Percentiles rank a stretch among this genome's conserved stretches.
These are phyloP conservation scores for Ceratocystis eucalypticola DNA, from an alignment of 2,329 filamentous ascomycete species.

Conservation along the genomic window DNA sequence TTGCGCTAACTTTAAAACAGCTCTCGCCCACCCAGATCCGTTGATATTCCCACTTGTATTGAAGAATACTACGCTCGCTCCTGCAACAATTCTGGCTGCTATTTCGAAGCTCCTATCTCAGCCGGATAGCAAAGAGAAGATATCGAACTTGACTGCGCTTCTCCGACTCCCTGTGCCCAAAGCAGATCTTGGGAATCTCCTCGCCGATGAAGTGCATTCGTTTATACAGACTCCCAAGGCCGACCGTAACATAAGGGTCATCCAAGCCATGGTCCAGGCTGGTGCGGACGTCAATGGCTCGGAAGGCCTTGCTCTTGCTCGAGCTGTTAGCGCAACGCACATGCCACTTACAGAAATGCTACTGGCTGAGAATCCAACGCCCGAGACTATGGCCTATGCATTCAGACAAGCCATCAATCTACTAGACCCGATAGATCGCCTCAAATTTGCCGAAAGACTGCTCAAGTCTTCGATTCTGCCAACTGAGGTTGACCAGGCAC, in stretches of 20 bases:
- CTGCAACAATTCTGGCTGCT: constrained; percentile 32
- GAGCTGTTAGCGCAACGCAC: constrained; percentile 36
- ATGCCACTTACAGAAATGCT: constrained; percentile 36
- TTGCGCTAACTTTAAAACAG: constrained; percentile 23
- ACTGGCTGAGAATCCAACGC: constrained; percentile 30
- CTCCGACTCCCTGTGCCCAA: constrained; percentile 32
- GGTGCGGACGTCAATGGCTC: constrained; percentile 43
- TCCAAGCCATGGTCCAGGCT: constrained; percentile 35
- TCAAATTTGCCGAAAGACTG: constrained; percentile 37
- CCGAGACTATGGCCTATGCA: constrained; percentile 34
- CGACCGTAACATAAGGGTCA: constrained; percentile 31
- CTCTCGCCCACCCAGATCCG: constrained; percentile 33
- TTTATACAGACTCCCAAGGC: constrained; percentile 29
- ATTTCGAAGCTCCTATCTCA: constrained; percentile 33
- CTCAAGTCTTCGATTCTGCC: constrained; percentile 37
- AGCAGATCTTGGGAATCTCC: constrained; percentile 30
- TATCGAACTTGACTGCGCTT: constrained; percentile 36
- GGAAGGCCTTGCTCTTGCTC: constrained; percentile 38
- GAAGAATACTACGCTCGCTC: constrained; percentile 32
- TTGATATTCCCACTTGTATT: constrained; percentile 37
- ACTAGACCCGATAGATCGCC: constrained; percentile 36
- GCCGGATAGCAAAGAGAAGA: constrained; percentile 34
- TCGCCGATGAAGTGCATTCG: constrained; percentile 39
- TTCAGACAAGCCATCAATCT: constrained; percentile 42
- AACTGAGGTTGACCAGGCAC: constrained; percentile 37